A percentile compares a stretch with the other conserved stretches of the same genome.
These are phyloP conservation scores for Strombidium stylifer DNA, from an alignment of 73 alveolate genomes.

Conservation along the genomic window DNA sequence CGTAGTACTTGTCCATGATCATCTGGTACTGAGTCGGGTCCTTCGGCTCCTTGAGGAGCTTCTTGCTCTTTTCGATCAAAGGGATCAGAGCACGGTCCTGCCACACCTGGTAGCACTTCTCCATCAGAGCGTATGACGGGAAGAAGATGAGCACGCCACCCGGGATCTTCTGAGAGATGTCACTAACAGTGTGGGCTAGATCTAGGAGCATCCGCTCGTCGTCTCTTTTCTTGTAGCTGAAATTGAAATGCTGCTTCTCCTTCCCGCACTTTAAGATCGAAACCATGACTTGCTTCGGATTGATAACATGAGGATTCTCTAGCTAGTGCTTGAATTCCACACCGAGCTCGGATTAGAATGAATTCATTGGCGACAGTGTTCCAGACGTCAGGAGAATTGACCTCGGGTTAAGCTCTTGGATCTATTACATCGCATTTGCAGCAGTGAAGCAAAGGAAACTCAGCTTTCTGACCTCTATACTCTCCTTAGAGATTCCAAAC, in stretches of 20 bases:
- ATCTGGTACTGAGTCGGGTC: constrained; percentile 12
- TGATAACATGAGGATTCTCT: neutral
- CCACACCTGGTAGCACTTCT: constrained; percentile 3
- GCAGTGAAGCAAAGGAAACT: neutral
- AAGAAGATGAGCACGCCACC: constrained; percentile 45
- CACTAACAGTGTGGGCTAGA: neutral
- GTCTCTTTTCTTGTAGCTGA: constrained; percentile 26
- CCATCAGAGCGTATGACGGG: constrained; percentile 29
- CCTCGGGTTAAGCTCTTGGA: no score
- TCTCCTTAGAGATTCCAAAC: no score
- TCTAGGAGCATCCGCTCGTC: constrained; percentile 2
- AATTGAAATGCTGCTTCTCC: neutral
- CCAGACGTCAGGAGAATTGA: constrained; percentile 2
- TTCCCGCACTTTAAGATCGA: constrained; percentile 3
- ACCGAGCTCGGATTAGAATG: neutral
- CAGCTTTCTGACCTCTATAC: no score
- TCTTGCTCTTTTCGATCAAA: constrained; percentile 34
- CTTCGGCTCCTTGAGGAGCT: constrained; percentile 21
- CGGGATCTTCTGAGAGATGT: constrained; percentile 14
- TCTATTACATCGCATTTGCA: no score
- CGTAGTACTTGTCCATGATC: constrained; percentile 2
- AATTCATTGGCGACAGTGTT: neutral
- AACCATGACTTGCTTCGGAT: neutral
- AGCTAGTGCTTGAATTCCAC: constrained; percentile 56
- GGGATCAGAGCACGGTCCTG: neutral